A percentile compares a stretch with the other conserved stretches of the same genome.
Evolutionary conservation across 2,329 filamentous ascomycete species (phyloP).

Genomic region (Paramyrothecium sp.): DNA sequence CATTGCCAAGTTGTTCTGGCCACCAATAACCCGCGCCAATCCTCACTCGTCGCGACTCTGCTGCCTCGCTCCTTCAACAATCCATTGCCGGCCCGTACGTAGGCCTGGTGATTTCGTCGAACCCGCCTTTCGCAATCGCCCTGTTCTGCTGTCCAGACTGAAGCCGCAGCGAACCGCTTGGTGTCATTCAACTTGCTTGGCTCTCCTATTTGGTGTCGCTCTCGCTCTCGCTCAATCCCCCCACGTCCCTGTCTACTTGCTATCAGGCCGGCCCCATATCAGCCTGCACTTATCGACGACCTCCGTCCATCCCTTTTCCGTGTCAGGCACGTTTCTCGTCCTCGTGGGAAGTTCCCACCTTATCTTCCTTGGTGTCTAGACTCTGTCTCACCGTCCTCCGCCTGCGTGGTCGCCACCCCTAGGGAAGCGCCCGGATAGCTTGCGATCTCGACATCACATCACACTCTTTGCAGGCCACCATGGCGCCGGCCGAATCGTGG

Average conservation of each 20-base stretch:
- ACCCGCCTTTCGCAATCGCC: too few relatives aligned
- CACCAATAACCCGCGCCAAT: neutral
- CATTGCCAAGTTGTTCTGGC: neutral
- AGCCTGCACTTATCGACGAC: neutral
- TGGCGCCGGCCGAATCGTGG: slow-evolving; percentile 28
- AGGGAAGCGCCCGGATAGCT: neutral
- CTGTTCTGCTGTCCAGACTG: too few relatives aligned
- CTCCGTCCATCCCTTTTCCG: neutral
- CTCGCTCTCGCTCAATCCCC: neutral
- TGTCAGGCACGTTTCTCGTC: neutral
- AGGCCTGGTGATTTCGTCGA: too few relatives aligned
- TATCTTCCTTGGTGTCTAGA: neutral
- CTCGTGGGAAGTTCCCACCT: neutral
- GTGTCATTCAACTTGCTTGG: neutral
- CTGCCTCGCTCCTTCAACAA: too few relatives aligned
- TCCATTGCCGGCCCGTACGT: too few relatives aligned
- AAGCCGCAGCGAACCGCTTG: neutral
- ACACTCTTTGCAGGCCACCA: slow-evolving; percentile 5
- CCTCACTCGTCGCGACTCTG: too few relatives aligned
- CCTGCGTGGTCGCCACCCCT: neutral
- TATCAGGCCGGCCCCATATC: neutral
- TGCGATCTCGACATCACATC: neutral
- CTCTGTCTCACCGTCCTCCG: neutral
- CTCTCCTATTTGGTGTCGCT: neutral
- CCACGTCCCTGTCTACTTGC: neutral